Evolutionary conservation across 1,139 yeast genomes (phyloP), one percentile per base, ranked within the genome.

Genomic region (Trichomonascaceae sp.): DNA sequence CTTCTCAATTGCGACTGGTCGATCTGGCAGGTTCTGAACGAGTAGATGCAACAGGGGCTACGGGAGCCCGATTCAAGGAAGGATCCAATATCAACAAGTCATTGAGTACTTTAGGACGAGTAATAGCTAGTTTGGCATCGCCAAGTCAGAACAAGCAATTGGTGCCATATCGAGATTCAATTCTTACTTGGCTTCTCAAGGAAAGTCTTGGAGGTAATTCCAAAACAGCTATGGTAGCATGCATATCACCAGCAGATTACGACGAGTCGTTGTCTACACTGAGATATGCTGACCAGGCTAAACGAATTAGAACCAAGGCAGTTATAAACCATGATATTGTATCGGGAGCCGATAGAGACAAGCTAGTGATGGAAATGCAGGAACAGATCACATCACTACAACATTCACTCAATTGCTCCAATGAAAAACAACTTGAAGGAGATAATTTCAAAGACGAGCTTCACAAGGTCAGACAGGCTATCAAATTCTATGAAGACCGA

Each of bases 11-110:
- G 44, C 77, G 87, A 57, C 73, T 87, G 36, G 93, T 87, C 1
- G 95, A 87, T 70, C 72, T 87, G 61, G 96, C 96, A 0, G 96
- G 96, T 0, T 84, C 91, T 0, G 96, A 87, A 65, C 73, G 93
- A 55, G 80, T 85, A 7, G 67, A 73, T 18, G 76, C 83, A 18
- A 81, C 88, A 0, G 87, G 87, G 27, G 78, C 85, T 1, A 79
- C 77, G 22, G 89, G 87, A 2, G 79, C 78, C 12, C 72, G 95
- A 51, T 74, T 85, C 53, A 78, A 82, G 59, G 96, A 87, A 66
- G 95, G 95, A 0, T 75, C 83, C 4, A 80, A 82, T 57, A 87
- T 87, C 62, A 87, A 87, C 69, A 83, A 84, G 64, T 84, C 91
- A 0, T 71, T 87, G 54, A 83, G 91, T 0, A 86, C 89, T 0